phyloP scores from a whole-genome alignment of 169 alveolate genomes.

The Perkinsus marinus region DNA sequence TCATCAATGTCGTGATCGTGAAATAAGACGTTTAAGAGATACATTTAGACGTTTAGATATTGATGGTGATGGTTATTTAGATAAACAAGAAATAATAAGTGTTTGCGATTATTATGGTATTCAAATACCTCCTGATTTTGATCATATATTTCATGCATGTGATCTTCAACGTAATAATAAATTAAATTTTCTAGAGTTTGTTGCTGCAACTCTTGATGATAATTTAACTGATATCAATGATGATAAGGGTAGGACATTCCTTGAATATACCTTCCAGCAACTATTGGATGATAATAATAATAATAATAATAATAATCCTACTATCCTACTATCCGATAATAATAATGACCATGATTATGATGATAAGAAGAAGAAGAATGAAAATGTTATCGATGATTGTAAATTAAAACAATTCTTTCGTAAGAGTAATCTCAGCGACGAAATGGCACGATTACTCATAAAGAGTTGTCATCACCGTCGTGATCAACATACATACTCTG shows the following conservation, averaged over 20 bases:
- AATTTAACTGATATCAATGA: background rate
- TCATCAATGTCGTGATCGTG: background rate
- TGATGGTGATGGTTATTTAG: background rate
- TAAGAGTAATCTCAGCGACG: background rate
- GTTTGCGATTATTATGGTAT: background rate
- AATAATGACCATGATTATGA: background rate
- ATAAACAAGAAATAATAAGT: background rate
- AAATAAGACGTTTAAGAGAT: background rate
- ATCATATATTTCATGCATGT: background rate
- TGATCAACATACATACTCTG: background rate
- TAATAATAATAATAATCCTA: background rate
- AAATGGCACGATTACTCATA: background rate
- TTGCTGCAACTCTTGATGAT: constrained; percentile 4
- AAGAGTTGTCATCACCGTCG: background rate
- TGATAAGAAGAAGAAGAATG: background rate
- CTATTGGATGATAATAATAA: background rate
- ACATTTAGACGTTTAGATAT: background rate
- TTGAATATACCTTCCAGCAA: background rate
- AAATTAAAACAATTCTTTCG: background rate
- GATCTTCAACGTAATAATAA: background rate
- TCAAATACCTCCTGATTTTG: background rate
- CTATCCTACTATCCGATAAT: background rate
- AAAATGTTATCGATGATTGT: background rate
- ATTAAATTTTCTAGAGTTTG: background rate
- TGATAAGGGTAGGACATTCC: background rate